Conservation (phyloP, 768 basidiomycete genomes). For the Hericium alpestre region DNA sequence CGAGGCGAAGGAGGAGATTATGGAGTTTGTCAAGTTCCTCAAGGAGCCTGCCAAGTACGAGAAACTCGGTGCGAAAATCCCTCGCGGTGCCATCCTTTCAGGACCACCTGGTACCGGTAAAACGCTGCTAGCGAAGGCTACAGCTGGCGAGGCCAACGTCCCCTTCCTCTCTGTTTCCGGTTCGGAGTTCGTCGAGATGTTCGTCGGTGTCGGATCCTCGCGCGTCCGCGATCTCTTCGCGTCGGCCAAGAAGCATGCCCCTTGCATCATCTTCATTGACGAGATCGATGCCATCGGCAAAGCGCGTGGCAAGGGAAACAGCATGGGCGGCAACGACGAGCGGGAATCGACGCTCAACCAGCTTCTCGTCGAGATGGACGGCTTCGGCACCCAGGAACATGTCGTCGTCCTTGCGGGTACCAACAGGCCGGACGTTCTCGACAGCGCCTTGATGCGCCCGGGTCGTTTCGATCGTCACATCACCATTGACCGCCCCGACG, state of each 20-base stretch:
- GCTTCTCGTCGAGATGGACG: slow-evolving; percentile 98
- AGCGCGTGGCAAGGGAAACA: slow-evolving; percentile 66
- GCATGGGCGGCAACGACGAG: slow-evolving; percentile 91
- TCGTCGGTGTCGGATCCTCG: slow-evolving; percentile 96
- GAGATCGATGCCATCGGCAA: slow-evolving; percentile 99
- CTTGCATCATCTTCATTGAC: slow-evolving; percentile 97
- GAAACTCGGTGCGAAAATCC: slow-evolving; percentile 95
- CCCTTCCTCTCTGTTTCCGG: slow-evolving; percentile 98
- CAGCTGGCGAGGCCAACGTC: slow-evolving; percentile 94
- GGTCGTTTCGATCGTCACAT: slow-evolving; percentile 98
- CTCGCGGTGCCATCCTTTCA: slow-evolving; percentile 87
- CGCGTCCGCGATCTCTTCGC: slow-evolving; percentile 96
- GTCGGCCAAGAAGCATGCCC: slow-evolving; percentile 94
- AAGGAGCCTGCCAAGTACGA: slow-evolving; percentile 94
- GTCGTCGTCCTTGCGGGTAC: slow-evolving; percentile 95
- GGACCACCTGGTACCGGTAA: slow-evolving; percentile 98
- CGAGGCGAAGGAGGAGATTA: slow-evolving; percentile 99
- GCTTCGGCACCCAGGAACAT: slow-evolving; percentile 94
- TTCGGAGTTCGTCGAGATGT: slow-evolving; percentile 99
- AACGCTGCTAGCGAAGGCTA: slow-evolving; percentile 95
- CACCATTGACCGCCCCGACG: slow-evolving; percentile 88
- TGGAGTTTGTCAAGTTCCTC: slow-evolving; percentile 99
- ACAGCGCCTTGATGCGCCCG: slow-evolving; percentile 90
- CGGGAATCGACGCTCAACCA: slow-evolving; percentile 97
- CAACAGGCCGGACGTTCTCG: slow-evolving; percentile 93